Percentiles rank a stretch among this genome's conserved stretches.
Conservation (phyloP, 768 basidiomycete genomes). For the Paxillus involutus region DNA sequence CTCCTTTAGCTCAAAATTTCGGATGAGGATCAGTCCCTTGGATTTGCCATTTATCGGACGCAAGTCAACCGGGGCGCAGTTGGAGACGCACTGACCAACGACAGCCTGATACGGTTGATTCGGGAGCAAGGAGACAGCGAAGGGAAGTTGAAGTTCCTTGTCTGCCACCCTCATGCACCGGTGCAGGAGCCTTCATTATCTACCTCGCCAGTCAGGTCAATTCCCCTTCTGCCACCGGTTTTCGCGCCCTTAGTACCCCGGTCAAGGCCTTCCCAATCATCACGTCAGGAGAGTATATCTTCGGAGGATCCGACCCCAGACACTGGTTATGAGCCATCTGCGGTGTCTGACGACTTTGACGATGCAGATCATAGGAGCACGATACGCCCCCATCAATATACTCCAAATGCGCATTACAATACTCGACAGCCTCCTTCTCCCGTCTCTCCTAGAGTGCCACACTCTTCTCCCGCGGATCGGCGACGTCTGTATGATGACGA, state of each 20-base stretch:
- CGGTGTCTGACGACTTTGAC: constrained; percentile 56
- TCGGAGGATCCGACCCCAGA: constrained; percentile 55
- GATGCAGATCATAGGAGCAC: constrained; percentile 51
- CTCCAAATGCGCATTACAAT: constrained; percentile 38
- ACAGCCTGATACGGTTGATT: constrained; percentile 72
- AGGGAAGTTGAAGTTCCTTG: constrained; percentile 83
- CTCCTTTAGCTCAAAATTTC: constrained; percentile 65
- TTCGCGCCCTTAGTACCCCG: constrained; percentile 52
- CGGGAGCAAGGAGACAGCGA: constrained; percentile 69
- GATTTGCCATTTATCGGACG: constrained; percentile 82
- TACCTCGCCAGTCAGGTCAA: constrained; percentile 42
- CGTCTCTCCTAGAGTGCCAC: constrained; percentile 27
- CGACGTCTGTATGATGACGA: constrained; percentile 24
- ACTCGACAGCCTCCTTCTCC: constrained; percentile 39
- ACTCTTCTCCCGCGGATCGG: constrained; percentile 23
- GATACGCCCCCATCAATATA: constrained; percentile 39
- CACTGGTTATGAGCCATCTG: constrained; percentile 67
- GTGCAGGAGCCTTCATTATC: constrained; percentile 54
- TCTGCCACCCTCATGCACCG: constrained; percentile 61
- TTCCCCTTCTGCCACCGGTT: constrained; percentile 50
- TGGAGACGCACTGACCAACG: constrained; percentile 70
- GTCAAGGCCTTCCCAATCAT: constrained; percentile 45
- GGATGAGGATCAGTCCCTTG: constrained; percentile 74
- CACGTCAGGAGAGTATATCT: constrained; percentile 69
- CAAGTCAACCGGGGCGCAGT: constrained; percentile 80